A percentile compares a stretch with the other conserved stretches of the same genome.
These are phyloP conservation scores for Teratosphaeria pseudoeucalypti DNA, from an alignment of 2,329 filamentous ascomycete genomes.

Conservation along the genomic window DNA sequence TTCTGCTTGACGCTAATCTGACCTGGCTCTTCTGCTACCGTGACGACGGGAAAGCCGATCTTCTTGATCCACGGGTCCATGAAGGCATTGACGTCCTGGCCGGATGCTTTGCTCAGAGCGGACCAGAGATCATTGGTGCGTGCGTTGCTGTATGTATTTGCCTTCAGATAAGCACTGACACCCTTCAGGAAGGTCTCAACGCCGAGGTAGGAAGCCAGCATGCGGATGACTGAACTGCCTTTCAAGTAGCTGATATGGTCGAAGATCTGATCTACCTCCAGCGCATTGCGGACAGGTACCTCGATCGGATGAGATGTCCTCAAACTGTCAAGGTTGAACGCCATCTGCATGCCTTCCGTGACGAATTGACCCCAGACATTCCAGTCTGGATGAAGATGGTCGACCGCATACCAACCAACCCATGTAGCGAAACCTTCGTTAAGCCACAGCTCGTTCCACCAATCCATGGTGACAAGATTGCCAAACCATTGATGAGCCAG, in stretches of 20 bases:
- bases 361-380: conserved; percentile 97
- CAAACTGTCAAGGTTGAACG: conserved; percentile 80
- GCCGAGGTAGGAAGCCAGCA: conserved; percentile 85
- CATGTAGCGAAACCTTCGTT: conserved; percentile 97
- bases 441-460: conserved; percentile 68
- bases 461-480: conserved; percentile 92
- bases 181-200: conserved; percentile 82
- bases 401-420: conserved; percentile 90
- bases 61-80: conserved; percentile 95
- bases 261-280: conserved; percentile 97
- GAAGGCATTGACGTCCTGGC: conserved; percentile 71
- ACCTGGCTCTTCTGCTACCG: conserved; percentile 70
- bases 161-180: conserved; percentile 79
- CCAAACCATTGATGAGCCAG: conserved; percentile 95
- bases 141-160: conserved; percentile 79
- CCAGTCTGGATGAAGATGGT: conserved; percentile 92
- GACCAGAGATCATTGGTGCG: conserved; percentile 87
- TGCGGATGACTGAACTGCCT: conserved; percentile 90
- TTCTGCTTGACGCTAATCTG: conserved; percentile 76
- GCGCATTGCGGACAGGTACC: conserved; percentile 82
- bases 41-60: conserved; percentile 88
- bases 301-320: conserved; percentile 93
- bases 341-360: conserved; percentile 85
- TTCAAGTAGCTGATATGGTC: conserved; percentile 95
- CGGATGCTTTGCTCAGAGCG: conserved; percentile 76